Evolutionary conservation across 2,329 filamentous ascomycete genomes (phyloP).

Genomic region (Hymenoscyphus scutula): DNA sequence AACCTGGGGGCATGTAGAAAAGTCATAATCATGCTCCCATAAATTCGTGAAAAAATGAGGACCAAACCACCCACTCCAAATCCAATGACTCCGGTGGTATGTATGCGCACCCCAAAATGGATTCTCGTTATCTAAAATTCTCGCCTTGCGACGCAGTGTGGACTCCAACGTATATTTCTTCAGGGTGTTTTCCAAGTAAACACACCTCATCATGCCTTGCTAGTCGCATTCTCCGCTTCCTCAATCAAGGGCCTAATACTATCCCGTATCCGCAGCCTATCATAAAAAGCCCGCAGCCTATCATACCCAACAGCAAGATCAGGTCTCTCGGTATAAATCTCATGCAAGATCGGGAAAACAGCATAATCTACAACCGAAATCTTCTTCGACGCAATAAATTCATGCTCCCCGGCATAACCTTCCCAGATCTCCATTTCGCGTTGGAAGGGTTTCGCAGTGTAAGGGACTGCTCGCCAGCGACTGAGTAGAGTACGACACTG

Average conservation of each 20-base stretch:
- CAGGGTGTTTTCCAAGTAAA: not conserved
- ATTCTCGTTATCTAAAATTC: too few species aligned
- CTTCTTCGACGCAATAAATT: constrained; percentile 45
- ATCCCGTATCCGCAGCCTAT: not conserved
- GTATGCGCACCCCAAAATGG: too few species aligned
- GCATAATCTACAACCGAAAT: constrained; percentile 54
- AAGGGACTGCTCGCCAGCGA: constrained; percentile 27
- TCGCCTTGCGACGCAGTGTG: too few species aligned
- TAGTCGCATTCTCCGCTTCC: not conserved
- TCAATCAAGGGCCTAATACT: not conserved
- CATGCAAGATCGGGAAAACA: constrained; percentile 54
- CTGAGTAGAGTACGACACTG: constrained; percentile 25
- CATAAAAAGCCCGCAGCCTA: not conserved
- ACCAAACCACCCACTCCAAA: too few species aligned
- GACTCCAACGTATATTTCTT: too few species aligned
- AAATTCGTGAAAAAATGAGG: too few species aligned
- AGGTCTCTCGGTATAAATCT: constrained; percentile 41
- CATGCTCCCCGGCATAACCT: constrained; percentile 19
- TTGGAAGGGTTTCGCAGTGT: constrained; percentile 25
- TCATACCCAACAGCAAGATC: constrained; percentile 14
- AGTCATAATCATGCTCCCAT: too few species aligned
- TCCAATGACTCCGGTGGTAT: too few species aligned
- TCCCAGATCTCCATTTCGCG: constrained; percentile 34
- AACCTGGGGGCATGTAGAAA: too few species aligned
- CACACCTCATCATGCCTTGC: not conserved